Evolutionary conservation across 768 basidiomycete genomes (phyloP).

Genomic region (Scleroderma bovista): DNA sequence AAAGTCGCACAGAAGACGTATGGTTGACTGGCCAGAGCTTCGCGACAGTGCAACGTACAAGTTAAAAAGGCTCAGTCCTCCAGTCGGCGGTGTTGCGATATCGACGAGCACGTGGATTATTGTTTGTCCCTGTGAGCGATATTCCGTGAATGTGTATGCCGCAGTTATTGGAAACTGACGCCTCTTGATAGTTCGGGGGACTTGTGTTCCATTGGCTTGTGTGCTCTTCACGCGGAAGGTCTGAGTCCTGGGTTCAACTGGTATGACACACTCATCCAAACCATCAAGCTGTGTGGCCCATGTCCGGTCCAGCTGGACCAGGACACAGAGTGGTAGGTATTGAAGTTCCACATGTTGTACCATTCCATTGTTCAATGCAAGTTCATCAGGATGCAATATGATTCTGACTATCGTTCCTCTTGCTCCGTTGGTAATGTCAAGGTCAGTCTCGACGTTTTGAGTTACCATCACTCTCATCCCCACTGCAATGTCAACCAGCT

Average conservation of each 20-base stretch:
- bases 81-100: conserved; percentile 29
- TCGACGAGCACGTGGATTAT: conserved; percentile 32
- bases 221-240: background rate
- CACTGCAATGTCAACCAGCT: background rate
- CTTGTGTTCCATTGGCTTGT: background rate
- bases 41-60: conserved; percentile 36
- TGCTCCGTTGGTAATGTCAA: background rate
- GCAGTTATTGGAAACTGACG: conserved; percentile 29
- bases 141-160: conserved; percentile 40
- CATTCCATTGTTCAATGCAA: background rate
- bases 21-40: conserved; percentile 1
- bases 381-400: background rate
- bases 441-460: background rate
- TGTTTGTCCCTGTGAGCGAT: conserved; percentile 38
- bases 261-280: background rate
- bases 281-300: background rate
- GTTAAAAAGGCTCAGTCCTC: conserved; percentile 31
- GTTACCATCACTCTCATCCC: conserved; percentile 1
- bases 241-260: background rate
- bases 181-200: background rate
- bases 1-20: conserved; percentile 28
- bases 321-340: background rate
- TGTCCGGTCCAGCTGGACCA: background rate
- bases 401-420: background rate
- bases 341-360: background rate